phyloP scores from a whole-genome alignment of 1,139 yeast genomes.

The Saccharomyces uvarum region DNA sequence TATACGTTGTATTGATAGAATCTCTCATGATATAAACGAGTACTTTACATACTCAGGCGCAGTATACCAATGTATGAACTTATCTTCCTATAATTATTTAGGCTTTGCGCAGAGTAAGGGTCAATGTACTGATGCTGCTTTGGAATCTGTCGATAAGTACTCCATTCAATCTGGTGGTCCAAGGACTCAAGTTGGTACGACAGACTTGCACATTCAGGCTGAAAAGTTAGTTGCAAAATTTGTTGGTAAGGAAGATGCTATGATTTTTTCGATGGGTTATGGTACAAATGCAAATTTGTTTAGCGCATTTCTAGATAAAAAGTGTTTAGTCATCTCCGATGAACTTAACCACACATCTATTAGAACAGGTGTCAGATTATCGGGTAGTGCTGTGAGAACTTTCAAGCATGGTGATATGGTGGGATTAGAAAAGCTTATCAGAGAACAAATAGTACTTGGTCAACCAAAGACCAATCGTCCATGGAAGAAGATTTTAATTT shows the following conservation, averaged over 20 bases:
- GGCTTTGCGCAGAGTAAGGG: constrained; percentile 97
- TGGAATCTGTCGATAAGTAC: constrained; percentile 51
- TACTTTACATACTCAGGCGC: constrained; percentile 65
- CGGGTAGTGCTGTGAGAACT: constrained; percentile 90
- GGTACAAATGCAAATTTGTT: constrained; percentile 93
- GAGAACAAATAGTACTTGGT: constrained; percentile 90
- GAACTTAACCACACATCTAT: constrained; percentile 93
- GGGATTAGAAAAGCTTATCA: constrained; percentile 65
- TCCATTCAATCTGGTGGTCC: constrained; percentile 81
- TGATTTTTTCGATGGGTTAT: constrained; percentile 88
- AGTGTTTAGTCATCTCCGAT: constrained; percentile 87
- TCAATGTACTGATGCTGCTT: constrained; percentile 75
- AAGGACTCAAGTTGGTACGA: constrained; percentile 65
- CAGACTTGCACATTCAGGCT: constrained; percentile 65
- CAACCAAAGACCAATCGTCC: constrained; percentile 96
- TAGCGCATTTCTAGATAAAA: constrained; percentile 73
- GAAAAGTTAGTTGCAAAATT: constrained; percentile 76
- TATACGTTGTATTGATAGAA: constrained; percentile 72
- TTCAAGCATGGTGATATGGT: constrained; percentile 89
- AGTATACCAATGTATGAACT: constrained; percentile 68
- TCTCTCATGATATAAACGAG: constrained; percentile 51
- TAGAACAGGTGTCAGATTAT: constrained; percentile 85
- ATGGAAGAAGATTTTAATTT: constrained; percentile 88
- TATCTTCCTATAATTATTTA: constrained; percentile 85
- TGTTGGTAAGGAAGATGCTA: constrained; percentile 84